These are phyloP conservation scores for Coniella vitis DNA, from an alignment of 2,329 filamentous ascomycete species.

Conservation along the genomic window DNA sequence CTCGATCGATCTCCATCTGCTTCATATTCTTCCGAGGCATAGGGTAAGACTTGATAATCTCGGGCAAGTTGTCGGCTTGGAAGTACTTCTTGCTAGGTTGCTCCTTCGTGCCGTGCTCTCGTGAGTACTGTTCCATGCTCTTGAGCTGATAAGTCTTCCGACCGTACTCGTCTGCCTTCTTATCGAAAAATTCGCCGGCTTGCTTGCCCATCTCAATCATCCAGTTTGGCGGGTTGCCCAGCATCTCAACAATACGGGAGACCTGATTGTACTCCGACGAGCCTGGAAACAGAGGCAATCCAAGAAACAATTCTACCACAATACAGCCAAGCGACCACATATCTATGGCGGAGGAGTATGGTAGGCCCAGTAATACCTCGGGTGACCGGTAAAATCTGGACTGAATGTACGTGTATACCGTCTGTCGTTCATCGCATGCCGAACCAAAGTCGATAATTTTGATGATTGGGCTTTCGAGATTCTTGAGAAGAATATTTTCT, in stretches of 20 bases:
- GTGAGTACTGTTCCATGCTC: slow-evolving; percentile 94
- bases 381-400: slow-evolving; percentile 97
- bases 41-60: slow-evolving; percentile 95
- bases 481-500: slow-evolving; percentile 95
- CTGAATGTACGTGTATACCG: slow-evolving; percentile 98
- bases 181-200: slow-evolving; percentile 95
- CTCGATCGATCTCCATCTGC: slow-evolving; percentile 89
- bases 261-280: slow-evolving; percentile 99
- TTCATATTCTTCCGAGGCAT: slow-evolving; percentile 99
- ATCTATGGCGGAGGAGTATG: slow-evolving; percentile 96
- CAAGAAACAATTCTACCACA: slow-evolving; percentile 93
- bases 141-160: slow-evolving; percentile 87
- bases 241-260: slow-evolving; percentile 94
- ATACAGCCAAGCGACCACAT: slow-evolving; percentile 99
- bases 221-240: slow-evolving; percentile 93
- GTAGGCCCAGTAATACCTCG: slow-evolving; percentile 88
- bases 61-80: slow-evolving; percentile 83
- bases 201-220: slow-evolving; percentile 99
- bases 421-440: slow-evolving; percentile 95
- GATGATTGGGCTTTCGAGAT: slow-evolving; percentile 97
- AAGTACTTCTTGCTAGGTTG: slow-evolving; percentile 99
- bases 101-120: slow-evolving; percentile 93
- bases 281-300: slow-evolving; percentile 87
- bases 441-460: slow-evolving; percentile 99
- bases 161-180: slow-evolving; percentile 83